phyloP scores from a whole-genome alignment of 2,329 filamentous ascomycete genomes.

The Orbilia ellipsospora region DNA sequence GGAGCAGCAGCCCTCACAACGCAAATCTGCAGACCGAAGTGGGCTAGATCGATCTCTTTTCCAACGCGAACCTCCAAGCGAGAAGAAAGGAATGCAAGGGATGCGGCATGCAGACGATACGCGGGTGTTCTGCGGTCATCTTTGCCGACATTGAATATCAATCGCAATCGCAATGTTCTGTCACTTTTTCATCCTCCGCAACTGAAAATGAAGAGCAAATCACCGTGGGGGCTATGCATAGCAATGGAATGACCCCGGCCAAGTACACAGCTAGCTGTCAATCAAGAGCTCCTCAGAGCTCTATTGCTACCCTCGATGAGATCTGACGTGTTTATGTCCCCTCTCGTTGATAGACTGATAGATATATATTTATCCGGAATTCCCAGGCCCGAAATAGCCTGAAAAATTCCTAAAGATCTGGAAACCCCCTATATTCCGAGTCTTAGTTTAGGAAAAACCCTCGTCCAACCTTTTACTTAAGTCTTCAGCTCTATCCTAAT shows the following conservation, averaged over 20 bases:
- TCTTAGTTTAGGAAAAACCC: background rate
- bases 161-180: background rate
- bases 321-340: too few species aligned
- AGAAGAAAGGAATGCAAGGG: background rate
- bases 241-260: too few species aligned
- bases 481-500: too few species aligned
- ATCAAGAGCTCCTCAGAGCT: too few species aligned
- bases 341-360: background rate
- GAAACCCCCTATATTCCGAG: too few species aligned
- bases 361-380: background rate
- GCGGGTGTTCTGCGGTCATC: background rate
- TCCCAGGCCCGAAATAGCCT: background rate
- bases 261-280: too few species aligned
- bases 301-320: too few species aligned
- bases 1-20: too few species aligned
- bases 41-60: background rate
- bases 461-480: background rate
- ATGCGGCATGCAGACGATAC: background rate
- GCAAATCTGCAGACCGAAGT: background rate
- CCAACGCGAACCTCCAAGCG: background rate
- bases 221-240: too few species aligned
- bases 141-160: conserved; percentile 1
- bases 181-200: background rate
- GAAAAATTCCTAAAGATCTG: background rate
- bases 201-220: too few species aligned